phyloP scores from a whole-genome alignment of 768 basidiomycete genomes.

The Suillus variegatus region DNA sequence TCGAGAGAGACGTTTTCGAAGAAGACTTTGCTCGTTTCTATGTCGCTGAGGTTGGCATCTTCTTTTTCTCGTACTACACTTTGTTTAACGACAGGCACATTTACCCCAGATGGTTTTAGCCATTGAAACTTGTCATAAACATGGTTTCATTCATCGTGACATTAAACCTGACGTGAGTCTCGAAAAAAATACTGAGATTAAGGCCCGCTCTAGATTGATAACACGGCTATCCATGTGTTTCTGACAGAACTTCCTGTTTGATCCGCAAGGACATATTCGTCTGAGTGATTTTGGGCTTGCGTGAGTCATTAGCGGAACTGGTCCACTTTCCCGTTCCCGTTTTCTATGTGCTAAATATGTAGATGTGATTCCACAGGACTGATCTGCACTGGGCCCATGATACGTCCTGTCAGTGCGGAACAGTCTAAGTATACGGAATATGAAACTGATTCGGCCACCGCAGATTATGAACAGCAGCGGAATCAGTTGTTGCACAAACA shows the following conservation, averaged over 20 bases:
- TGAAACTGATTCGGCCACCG: slow-evolving; percentile 17
- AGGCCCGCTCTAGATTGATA: slow-evolving; percentile 26
- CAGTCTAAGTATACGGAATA: slow-evolving; percentile 10
- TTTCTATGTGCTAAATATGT: slow-evolving; percentile 20
- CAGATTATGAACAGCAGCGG: slow-evolving; percentile 95
- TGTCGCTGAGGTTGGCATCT: slow-evolving; percentile 75
- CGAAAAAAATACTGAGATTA: slow-evolving; percentile 27
- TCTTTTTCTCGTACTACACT: slow-evolving; percentile 20
- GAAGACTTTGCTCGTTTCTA: slow-evolving; percentile 94
- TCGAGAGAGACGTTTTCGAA: slow-evolving; percentile 88
- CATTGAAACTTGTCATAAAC: slow-evolving; percentile 89
- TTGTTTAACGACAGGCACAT: slow-evolving; percentile 23
- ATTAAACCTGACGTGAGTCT: slow-evolving; percentile 87
- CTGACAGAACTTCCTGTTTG: slow-evolving; percentile 90
- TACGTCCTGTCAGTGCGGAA: slow-evolving; percentile 66
- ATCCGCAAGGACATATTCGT: slow-evolving; percentile 90
- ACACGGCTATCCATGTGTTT: slow-evolving; percentile 24
- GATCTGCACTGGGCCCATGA: slow-evolving; percentile 98
- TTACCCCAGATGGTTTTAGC: slow-evolving; percentile 84
- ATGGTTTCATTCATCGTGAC: slow-evolving; percentile 97
- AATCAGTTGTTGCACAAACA: slow-evolving; percentile 86
- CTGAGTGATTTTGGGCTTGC: slow-evolving; percentile 96
- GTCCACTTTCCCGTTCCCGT: slow-evolving; percentile 13
- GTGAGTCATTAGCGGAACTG: slow-evolving; percentile 51
- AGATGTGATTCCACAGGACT: slow-evolving; percentile 50